These are phyloP conservation scores for Nannochloropsis gaditana DNA, from an alignment of 108 stramenopile genomes.

Conservation along the genomic window DNA sequence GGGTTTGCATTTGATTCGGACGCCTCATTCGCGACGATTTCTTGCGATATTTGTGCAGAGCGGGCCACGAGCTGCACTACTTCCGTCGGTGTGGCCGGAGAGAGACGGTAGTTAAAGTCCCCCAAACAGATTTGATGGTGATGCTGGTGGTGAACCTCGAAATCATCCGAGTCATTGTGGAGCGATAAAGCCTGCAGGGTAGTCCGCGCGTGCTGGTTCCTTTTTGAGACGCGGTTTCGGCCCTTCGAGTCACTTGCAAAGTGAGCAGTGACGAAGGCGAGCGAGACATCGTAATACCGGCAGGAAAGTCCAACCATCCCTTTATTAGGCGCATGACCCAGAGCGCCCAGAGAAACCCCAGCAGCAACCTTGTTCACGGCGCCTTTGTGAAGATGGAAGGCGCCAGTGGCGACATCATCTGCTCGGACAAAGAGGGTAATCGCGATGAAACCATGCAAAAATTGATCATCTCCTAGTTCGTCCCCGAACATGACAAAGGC, in stretches of 20 bases:
- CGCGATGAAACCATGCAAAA: slow-evolving; percentile 10
- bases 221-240: background rate
- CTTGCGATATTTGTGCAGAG: background rate
- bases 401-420: background rate
- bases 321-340: slow-evolving; percentile 13
- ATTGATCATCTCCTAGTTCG: background rate
- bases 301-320: background rate
- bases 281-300: background rate
- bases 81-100: background rate
- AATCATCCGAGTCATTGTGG: background rate
- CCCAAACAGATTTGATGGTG: slow-evolving; percentile 4
- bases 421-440: slow-evolving; percentile 12
- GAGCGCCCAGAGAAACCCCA: background rate
- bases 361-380: background rate
- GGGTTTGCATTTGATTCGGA: background rate
- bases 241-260: slow-evolving; percentile 8
- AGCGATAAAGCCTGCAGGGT: background rate
- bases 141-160: slow-evolving; percentile 14
- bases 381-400: background rate
- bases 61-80: background rate
- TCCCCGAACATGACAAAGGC: background rate
- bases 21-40: background rate
- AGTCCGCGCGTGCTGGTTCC: background rate
- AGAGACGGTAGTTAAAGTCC: background rate
- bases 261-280: background rate